Evolutionary conservation across 129 eudicot genomes (phyloP).

Genomic region (Lactuca sativa): DNA sequence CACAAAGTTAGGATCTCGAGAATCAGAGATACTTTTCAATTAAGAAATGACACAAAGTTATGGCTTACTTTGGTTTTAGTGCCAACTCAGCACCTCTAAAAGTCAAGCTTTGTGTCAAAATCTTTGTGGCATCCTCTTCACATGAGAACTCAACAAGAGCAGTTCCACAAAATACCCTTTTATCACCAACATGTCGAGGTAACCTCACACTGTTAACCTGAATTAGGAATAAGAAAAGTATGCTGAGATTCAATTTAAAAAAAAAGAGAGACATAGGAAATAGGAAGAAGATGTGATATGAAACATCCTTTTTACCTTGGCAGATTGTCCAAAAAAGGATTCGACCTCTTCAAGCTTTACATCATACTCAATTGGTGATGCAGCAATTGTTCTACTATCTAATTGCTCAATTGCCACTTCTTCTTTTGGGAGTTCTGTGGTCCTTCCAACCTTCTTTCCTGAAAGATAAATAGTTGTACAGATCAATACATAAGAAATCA

Average conservation of each 20-base stretch:
- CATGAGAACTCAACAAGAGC: constrained; percentile 84
- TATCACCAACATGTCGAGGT: constrained; percentile 83
- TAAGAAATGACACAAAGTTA: neutral
- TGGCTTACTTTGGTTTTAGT: constrained; percentile 77
- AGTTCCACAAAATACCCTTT: constrained; percentile 71
- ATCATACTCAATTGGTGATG: constrained; percentile 75
- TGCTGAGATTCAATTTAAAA: constrained; percentile 8
- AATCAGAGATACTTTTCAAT: too few relatives aligned
- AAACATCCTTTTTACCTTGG: constrained; percentile 51
- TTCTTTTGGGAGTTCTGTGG: constrained; percentile 56
- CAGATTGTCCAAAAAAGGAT: constrained; percentile 59
- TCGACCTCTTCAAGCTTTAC: constrained; percentile 87
- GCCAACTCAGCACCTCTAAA: constrained; percentile 69
- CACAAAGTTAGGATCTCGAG: too few relatives aligned
- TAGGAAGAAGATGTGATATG: neutral
- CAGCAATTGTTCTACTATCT: constrained; percentile 82
- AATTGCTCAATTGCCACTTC: constrained; percentile 88
- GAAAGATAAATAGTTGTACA: neutral
- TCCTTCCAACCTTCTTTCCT: constrained; percentile 87
- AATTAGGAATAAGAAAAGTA: constrained; percentile 4
- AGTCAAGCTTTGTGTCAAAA: constrained; percentile 61
- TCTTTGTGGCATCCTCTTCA: constrained; percentile 75
- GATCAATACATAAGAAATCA: neutral
- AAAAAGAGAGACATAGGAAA: neutral
- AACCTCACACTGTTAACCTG: constrained; percentile 96